phyloP scores from a whole-genome alignment of 1,284 basidiomycete genomes.

The Melampsora americana region DNA sequence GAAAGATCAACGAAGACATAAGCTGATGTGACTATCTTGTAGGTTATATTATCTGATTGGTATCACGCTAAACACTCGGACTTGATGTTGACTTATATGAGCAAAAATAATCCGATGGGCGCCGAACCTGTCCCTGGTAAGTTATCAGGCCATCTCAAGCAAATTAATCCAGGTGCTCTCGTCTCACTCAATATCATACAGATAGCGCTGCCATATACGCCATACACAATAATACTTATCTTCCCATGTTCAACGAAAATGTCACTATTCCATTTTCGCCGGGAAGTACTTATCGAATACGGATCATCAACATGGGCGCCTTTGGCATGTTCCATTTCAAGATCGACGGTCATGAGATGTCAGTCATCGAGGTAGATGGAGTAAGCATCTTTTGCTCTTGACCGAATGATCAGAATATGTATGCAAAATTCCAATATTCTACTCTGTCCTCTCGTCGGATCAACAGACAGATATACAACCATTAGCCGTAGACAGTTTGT shows the following conservation, averaged over 20 bases:
- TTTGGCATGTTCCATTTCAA: constrained; percentile 69
- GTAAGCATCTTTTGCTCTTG: constrained; percentile 53
- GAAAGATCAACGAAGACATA: not conserved
- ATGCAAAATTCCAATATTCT: not conserved
- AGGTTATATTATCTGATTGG: constrained; percentile 38
- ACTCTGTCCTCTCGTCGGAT: not conserved
- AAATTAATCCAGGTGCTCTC: not conserved
- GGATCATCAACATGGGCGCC: constrained; percentile 70
- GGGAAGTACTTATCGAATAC: constrained; percentile 67
- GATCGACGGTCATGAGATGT: constrained; percentile 86
- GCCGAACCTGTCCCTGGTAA: constrained; percentile 79
- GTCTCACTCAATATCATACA: constrained; percentile 51
- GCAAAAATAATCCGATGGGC: constrained; percentile 66
- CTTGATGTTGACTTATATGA: constrained; percentile 57
- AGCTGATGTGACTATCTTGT: not conserved
- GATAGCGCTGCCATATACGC: constrained; percentile 82
- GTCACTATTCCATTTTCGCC: constrained; percentile 76
- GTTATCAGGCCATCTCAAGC: constrained; percentile 43
- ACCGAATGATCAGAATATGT: not conserved
- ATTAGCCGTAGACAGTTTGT: constrained; percentile 67
- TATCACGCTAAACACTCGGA: constrained; percentile 67
- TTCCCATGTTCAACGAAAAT: constrained; percentile 65
- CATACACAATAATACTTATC: constrained; percentile 59
- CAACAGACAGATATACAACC: constrained; percentile 64
- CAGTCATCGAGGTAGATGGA: constrained; percentile 82